Base-by-base conservation (phyloP, 371 early-diverging fungal species). In the Lichtheimia ramosa region DNA sequence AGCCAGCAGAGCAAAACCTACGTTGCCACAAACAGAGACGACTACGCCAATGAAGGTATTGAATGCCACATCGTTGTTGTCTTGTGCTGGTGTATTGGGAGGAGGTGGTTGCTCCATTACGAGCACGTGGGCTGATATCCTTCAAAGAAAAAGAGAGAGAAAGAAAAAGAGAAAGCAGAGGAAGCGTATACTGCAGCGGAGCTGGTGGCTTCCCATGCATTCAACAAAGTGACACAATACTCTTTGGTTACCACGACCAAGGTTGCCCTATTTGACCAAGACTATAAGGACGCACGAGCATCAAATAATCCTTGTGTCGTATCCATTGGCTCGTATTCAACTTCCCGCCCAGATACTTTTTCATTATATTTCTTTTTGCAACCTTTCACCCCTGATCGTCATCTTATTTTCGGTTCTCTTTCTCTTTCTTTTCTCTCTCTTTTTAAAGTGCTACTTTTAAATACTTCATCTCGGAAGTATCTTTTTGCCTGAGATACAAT, bases 21-120 rank as follows among this genome's bases (percentile, higher is more conserved):
- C 86, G 67, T 87, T 87, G 56, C 88, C 88, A 49, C 73, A 70
- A 39, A 86, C 75, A 54, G 88, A 84, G 18, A 86, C 79, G 18
- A 83, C 52, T 10, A 87, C 86, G 43, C 88, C 88, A 55, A 87
- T 85, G 69, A 83, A 79, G 25, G 83, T 76, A 59, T 77, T 79
- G 23, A 83, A 74, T 4, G 64, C 63, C 13, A 64, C 62, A 70
- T 74, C 66, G 43, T 48, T 63, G 8, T 63, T 58, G 50, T 34
- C 15, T 34, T 34, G 34, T 34, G 34, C 34, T 34, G 34, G 34
- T 34, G 34, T 34, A 8, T 5, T 34, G 34, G 34, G 5, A 8
- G 34, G 50, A 20, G 55, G 7, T 12, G 42, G 40, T 54, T 54
- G 20, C 40, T 34, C 34, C 34, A 34, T 34, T 8, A 34, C 34